phyloP scores from a whole-genome alignment of 2,329 filamentous ascomycete genomes.

The Aspergillus thermomutatus region DNA sequence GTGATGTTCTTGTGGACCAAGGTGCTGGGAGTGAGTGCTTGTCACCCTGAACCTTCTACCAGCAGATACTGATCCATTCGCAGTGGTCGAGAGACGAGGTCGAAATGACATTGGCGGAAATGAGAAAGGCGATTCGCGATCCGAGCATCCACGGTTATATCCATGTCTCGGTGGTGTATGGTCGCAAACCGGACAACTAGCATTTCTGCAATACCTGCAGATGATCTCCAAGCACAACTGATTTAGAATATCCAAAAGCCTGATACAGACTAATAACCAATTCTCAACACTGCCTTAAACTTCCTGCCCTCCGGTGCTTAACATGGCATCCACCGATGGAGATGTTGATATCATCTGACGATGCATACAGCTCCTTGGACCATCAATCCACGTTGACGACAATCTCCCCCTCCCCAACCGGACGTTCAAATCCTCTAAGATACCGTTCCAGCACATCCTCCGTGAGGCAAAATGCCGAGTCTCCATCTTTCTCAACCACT shows the following conservation, averaged over 20 bases:
- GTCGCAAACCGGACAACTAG: background rate
- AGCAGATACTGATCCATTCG: background rate
- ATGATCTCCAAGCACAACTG: too few species aligned
- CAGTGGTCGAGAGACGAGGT: background rate
- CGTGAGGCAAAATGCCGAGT: constrained; percentile 28
- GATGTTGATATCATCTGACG: constrained; percentile 29
- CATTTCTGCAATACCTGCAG: too few species aligned
- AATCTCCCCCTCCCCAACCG: constrained; percentile 13
- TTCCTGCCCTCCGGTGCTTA: constrained; percentile 44
- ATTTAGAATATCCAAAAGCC: too few species aligned
- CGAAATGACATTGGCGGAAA: background rate
- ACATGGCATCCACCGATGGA: constrained; percentile 39
- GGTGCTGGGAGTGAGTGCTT: constrained; percentile 20
- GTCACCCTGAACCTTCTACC: background rate
- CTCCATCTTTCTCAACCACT: background rate
- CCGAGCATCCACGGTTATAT: background rate
- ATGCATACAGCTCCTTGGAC: constrained; percentile 37
- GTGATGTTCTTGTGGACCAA: constrained; percentile 23
- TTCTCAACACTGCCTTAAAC: constrained; percentile 41
- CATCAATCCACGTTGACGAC: constrained; percentile 32
- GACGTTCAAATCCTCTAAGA: constrained; percentile 3
- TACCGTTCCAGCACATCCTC: constrained; percentile 36
- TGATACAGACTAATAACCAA: background rate
- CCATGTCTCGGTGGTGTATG: background rate
- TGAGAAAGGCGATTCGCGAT: background rate